Percentiles rank a stretch among this genome's conserved stretches.
Evolutionary conservation across 352 stramenopile genomes (phyloP).

Genomic region (Saprolegnia diclina): DNA sequence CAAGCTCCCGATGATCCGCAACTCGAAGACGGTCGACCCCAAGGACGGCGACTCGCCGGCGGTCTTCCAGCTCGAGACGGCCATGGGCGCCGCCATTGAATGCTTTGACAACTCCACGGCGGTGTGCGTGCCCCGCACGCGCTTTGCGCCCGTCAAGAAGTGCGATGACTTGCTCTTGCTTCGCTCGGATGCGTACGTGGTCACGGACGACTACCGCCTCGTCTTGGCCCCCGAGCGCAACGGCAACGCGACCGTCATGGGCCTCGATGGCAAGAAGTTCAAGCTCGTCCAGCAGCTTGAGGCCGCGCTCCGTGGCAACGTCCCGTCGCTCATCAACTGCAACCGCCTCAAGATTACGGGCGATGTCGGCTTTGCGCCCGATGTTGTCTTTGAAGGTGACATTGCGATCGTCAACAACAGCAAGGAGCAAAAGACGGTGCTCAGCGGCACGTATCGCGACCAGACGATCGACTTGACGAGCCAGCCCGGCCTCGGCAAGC

Average conservation of each 20-base stretch:
- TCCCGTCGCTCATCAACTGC: conserved; percentile 94
- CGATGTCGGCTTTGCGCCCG: conserved; percentile 89
- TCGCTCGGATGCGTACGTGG: conserved; percentile 96
- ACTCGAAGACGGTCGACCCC: conserved; percentile 82
- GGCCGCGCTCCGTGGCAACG: conserved; percentile 86
- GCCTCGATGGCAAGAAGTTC: conserved; percentile 96
- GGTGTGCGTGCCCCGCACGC: conserved; percentile 82
- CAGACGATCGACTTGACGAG: conserved; percentile 93
- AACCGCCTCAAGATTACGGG: conserved; percentile 94
- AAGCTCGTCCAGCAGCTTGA: conserved; percentile 98
- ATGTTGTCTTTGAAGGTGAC: conserved; percentile 88
- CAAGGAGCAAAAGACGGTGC: conserved; percentile 93
- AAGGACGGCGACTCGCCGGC: conserved; percentile 78
- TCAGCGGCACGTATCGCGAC: conserved; percentile 91
- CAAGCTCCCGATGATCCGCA: conserved; percentile 84
- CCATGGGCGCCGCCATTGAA: conserved; percentile 84
- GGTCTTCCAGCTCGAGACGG: conserved; percentile 84
- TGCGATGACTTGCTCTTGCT: conserved; percentile 87
- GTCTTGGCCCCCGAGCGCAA: conserved; percentile 94
- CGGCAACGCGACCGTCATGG: conserved; percentile 91
- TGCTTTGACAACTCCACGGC: conserved; percentile 82
- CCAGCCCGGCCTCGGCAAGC: conserved; percentile 87
- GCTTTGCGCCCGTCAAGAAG: conserved; percentile 87
- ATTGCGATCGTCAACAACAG: conserved; percentile 95
- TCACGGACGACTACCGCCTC: conserved; percentile 93